Base-by-base conservation (phyloP, 805 yeast species). In the Hemisphaericaspora nanyangensis region DNA sequence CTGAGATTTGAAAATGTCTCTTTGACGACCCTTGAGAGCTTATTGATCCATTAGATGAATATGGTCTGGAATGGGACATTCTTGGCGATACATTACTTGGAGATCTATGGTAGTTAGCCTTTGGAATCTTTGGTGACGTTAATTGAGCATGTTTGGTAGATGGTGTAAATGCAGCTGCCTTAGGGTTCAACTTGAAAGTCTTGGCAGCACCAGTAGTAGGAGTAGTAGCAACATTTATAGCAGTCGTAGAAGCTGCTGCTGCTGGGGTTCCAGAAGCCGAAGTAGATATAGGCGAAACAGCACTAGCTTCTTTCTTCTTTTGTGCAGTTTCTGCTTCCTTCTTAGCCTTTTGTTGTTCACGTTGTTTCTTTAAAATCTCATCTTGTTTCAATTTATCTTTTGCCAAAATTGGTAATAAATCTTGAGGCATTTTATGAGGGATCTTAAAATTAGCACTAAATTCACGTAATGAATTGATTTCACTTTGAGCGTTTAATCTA, bases 381-480 rank as follows among this genome's bases (percentile, higher is more conserved):
- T 77, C 78, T 54, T 80, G 86, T 54, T 79, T 80, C n/a, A 55
- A 54, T 52, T 76, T 78, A 48, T 80, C 85, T 58, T 85, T 81
- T 7, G 90, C 65, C 24, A 83, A 63, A 15, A 84, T 81, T 6
- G 93, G 89, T 44, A 82, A 63, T 44, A 81, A 65, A 50, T 83
- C 89, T 15, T 70, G 60, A 6, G 95, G 91, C 38, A 60, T 49
- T 37, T 55, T 58, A 51, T 76, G 77, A 2, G 83, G 84, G 22
- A 89, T 77, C 60, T 86, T 86, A 61, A 87, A 85, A 49, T 77
- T 84, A 35, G 85, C 87, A 29, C 95, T 78, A 55, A 90, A 89
- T 53, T 85, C 86, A 46, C 77, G 79, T 40, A 87, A 68, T 8
- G 85, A 77, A 46, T 80, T 80, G 46, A 84, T 74, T 55, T 82